Evolutionary conservation across 306 rosid genomes (phyloP), one percentile per base, ranked within the genome.

Genomic region (Canavalia gladiata): DNA sequence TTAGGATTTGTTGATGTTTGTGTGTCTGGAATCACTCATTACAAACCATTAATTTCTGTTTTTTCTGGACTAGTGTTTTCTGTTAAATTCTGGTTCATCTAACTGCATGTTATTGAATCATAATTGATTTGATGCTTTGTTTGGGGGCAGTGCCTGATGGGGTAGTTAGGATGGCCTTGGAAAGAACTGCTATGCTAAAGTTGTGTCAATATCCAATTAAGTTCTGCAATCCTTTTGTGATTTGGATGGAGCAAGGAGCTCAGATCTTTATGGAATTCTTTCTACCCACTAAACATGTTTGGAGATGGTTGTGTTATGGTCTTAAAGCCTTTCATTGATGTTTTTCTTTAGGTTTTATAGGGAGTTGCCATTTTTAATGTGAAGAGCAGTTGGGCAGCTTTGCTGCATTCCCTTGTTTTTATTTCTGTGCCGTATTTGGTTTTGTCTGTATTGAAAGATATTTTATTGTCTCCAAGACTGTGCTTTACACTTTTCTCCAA

Each of bases 401-500:
- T 52, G 51, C 54, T 76, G 50, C 65, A 65, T 77, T 51, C 13
- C 52, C 31, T 45, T 68, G 11, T 52, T 78, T 52, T 67, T 55
- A 4, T 67, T 50, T 41, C 46, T 54, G 31, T 30, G 13, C 3
- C 55, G 58, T 75, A 13, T 51, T 41, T 11, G n/a, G 65, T 41
- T 7, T 78, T 56, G 30, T 28, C 50, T 68, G 9, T 56, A 8
- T 56, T 10, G 30, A 37, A 68, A 5, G 10, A 39, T 77, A 65
- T 67, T 41, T 39, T 9, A 2, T 47, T 30, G 42, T 46, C 57
- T 34, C 25, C 39, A 8, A 9, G 11, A 4, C 34, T 31, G 34
- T 68, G 11, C 11, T 68, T 63, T 37, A 2, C 69, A 25, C 54
- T 68, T 10, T 45, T 49, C 55, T 68, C n/a, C 25, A 5, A 28